Evolutionary conservation across 345 rosid genomes (phyloP).

Genomic region (Melaleuca alternifolia): DNA sequence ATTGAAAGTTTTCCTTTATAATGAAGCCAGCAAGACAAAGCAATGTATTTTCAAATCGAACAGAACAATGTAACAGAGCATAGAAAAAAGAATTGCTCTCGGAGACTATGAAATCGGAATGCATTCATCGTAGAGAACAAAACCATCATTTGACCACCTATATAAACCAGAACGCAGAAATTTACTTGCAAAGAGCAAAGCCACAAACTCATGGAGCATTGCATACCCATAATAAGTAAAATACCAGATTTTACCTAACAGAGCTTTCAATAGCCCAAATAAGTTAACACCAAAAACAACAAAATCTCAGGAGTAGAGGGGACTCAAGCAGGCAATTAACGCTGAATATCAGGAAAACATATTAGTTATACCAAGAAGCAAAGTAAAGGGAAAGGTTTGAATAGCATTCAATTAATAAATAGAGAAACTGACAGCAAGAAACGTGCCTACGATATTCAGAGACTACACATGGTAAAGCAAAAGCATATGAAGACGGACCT

Average conservation of each 20-base stretch:
- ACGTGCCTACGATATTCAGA: not conserved
- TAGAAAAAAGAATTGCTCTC: not conserved
- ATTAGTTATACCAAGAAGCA: not conserved
- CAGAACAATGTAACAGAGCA: not conserved
- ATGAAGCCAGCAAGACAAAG: not conserved
- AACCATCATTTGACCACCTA: not conserved
- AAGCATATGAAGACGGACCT: slow-evolving; percentile 32
- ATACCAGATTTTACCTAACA: not conserved
- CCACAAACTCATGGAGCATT: not conserved
- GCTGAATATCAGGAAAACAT: not conserved
- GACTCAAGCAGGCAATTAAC: not conserved
- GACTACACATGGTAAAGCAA: not conserved
- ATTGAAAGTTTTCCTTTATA: not conserved
- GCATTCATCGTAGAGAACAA: not conserved
- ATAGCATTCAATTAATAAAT: not conserved
- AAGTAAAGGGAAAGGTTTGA: not conserved
- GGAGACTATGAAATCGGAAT: not conserved
- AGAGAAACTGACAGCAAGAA: not conserved
- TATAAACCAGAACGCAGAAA: not conserved
- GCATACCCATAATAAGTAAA: not conserved
- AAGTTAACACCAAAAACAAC: not conserved
- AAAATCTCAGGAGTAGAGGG: not conserved
- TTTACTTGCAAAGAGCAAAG: not conserved
- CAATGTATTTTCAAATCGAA: not conserved
- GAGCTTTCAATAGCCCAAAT: not conserved